These are phyloP conservation scores for Vanrija sp. DNA, from an alignment of 1,284 basidiomycete genomes.

Conservation along the genomic window DNA sequence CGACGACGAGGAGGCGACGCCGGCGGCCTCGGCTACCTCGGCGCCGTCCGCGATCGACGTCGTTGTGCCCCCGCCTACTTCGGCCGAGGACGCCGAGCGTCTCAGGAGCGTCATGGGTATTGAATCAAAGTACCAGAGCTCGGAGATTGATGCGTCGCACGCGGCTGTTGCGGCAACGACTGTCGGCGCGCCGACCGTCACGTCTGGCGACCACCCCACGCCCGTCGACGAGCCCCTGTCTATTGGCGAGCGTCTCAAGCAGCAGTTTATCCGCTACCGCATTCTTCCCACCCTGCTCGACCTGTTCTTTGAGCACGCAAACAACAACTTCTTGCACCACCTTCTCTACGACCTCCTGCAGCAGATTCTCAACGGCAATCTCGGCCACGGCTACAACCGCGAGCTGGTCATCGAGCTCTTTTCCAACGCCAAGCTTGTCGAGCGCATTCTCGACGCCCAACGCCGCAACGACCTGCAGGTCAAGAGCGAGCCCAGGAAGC, in stretches of 20 bases:
- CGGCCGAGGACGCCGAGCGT: constrained; percentile 34
- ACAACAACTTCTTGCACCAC: constrained; percentile 98
- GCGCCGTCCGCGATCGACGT: constrained; percentile 1
- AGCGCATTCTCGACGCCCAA: constrained; percentile 79
- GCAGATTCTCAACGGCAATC: constrained; percentile 84
- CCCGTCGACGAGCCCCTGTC: constrained; percentile 21
- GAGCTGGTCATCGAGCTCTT: constrained; percentile 78
- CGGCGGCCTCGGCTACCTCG: constrained; percentile 20
- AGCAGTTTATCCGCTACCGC: constrained; percentile 65
- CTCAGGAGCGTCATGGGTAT: constrained; percentile 37
- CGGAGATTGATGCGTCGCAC: constrained; percentile 10
- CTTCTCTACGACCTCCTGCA: constrained; percentile 95
- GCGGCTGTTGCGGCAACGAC: constrained; percentile 29
- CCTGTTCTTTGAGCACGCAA: constrained; percentile 91
- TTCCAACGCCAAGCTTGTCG: constrained; percentile 69
- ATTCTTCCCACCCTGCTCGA: constrained; percentile 73
- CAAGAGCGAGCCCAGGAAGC: constrained; percentile 26
- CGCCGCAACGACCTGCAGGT: constrained; percentile 61
- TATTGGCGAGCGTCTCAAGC: constrained; percentile 72
- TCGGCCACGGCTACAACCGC: constrained; percentile 71
- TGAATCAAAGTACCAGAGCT: constrained; percentile 5
- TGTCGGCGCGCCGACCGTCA: constrained; percentile 22
- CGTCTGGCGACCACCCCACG: not conserved
- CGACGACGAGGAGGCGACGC: constrained; percentile 65
- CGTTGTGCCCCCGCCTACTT: constrained; percentile 33